phyloP scores from a whole-genome alignment of 2,329 filamentous ascomycete species.

The Claviceps humidiphila region DNA sequence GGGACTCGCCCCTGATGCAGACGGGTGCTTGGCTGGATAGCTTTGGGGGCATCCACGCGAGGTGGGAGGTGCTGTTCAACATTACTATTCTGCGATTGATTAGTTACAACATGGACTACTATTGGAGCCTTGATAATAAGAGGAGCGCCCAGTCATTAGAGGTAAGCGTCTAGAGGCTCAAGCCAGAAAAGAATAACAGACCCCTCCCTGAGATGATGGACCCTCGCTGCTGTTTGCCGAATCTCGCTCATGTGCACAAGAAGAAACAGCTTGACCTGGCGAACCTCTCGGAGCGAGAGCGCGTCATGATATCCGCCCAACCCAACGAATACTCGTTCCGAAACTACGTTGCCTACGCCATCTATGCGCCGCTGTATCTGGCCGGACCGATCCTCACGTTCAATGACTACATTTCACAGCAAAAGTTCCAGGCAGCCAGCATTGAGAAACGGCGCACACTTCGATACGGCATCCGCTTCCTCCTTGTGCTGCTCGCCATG shows the following conservation, averaged over 20 bases:
- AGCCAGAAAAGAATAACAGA: neutral
- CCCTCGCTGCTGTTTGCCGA: neutral
- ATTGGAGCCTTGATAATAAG: slow-evolving; percentile 71
- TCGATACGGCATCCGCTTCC: slow-evolving; percentile 73
- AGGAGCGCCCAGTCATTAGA: slow-evolving; percentile 56
- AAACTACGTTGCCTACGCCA: slow-evolving; percentile 77
- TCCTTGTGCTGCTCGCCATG: slow-evolving; percentile 71
- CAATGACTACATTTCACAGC: slow-evolving; percentile 92
- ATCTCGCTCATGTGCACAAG: slow-evolving; percentile 57
- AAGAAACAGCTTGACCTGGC: slow-evolving; percentile 93
- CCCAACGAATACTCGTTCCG: slow-evolving; percentile 61
- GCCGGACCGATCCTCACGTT: slow-evolving; percentile 91
- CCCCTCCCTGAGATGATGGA: neutral
- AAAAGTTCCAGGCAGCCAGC: slow-evolving; percentile 57
- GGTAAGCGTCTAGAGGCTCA: slow-evolving; percentile 39
- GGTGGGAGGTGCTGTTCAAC: slow-evolving; percentile 98
- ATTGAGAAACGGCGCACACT: slow-evolving; percentile 58
- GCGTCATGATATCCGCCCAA: slow-evolving; percentile 63
- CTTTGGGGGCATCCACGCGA: slow-evolving; percentile 67
- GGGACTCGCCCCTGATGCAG: slow-evolving; percentile 32
- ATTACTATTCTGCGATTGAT: slow-evolving; percentile 84
- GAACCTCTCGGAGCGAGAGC: slow-evolving; percentile 77
- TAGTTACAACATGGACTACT: slow-evolving; percentile 94
- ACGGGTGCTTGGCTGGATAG: slow-evolving; percentile 65
- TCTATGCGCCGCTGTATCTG: slow-evolving; percentile 89